These are phyloP conservation scores for Eucalyptus tenuipes DNA, from an alignment of 345 rosid genomes.

Conservation along the genomic window DNA sequence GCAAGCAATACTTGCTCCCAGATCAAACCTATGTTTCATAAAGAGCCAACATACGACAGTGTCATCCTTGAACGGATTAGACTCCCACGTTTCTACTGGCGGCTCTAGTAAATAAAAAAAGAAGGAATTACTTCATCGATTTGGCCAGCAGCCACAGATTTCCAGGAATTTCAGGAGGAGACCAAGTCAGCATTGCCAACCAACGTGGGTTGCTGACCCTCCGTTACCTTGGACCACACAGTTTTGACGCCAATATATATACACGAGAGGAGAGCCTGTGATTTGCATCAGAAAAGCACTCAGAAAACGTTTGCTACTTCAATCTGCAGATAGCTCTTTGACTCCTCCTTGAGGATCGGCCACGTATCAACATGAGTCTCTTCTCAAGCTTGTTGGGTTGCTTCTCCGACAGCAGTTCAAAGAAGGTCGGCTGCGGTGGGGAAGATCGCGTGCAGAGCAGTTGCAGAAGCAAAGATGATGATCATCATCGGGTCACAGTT, in stretches of 20 bases:
- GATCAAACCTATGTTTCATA: background rate
- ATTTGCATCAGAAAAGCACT: background rate
- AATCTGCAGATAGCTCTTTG: background rate
- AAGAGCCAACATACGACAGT: background rate
- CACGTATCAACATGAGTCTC: background rate
- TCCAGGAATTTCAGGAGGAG: background rate
- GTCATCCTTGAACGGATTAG: background rate
- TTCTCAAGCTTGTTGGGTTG: background rate
- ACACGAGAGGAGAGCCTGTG: background rate
- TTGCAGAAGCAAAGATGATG: background rate
- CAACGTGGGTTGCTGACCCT: background rate
- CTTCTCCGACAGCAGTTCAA: background rate
- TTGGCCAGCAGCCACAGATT: background rate
- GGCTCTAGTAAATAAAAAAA: background rate
- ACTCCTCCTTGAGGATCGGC: background rate
- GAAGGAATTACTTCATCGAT: background rate
- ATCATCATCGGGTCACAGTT: background rate
- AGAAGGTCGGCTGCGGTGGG: background rate
- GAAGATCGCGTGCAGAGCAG: background rate
- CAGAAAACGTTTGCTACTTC: background rate
- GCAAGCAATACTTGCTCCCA: background rate
- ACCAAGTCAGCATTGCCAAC: background rate
- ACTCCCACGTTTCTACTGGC: background rate
- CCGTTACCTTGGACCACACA: background rate
- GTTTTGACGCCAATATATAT: background rate